Evolutionary conservation across 768 basidiomycete genomes (phyloP), one percentile per base, ranked within the genome.

Genomic region (Serendipita sp.): DNA sequence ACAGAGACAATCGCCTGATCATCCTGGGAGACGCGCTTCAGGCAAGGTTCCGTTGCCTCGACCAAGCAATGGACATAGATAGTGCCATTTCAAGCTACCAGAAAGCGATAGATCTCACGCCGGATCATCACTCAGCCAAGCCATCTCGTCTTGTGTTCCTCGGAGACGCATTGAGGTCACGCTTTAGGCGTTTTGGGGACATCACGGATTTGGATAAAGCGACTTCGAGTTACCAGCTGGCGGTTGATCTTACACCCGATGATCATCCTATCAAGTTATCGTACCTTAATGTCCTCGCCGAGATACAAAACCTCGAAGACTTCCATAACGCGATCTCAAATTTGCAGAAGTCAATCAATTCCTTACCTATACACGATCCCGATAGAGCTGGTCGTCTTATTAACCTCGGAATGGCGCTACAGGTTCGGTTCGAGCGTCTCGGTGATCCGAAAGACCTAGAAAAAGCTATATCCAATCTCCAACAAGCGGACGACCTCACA

Each of bases 391-490:
- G 45, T 46, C 45, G 11, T 46, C 45, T 46, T 46, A 46, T 46
- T n/a, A 46, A 11, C 45, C 45, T 46, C n/a, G 45, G 45, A 46
- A 46, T 46, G 45, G 45, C 45, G 45, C n/a, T 11, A 11, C 45
- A n/a, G 11, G n/a, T 35, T 65, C 71, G 65, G 28, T 76, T 70
- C 67, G 69, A 72, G 38, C 32, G 63, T 15, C 65, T 70, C 3
- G 69, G 72, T 2, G 64, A 69, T 13, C 45, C 65, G 18, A 64
- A 66, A 54, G 73, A 75, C 63, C 38, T 76, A 35, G 68, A 74
- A 48, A 41, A 66, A 44, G 67, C 68, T 0, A 72, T 70, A 11
- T 51, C 63, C 3, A 16, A 32, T 16, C 64, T 66, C 16, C 30
- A 67, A 35, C 44, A 63, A 34, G 68, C 68, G 10, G 63, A 71